Base-by-base conservation (phyloP, 768 basidiomycete species). In the Hemileccinum rubropunctum region DNA sequence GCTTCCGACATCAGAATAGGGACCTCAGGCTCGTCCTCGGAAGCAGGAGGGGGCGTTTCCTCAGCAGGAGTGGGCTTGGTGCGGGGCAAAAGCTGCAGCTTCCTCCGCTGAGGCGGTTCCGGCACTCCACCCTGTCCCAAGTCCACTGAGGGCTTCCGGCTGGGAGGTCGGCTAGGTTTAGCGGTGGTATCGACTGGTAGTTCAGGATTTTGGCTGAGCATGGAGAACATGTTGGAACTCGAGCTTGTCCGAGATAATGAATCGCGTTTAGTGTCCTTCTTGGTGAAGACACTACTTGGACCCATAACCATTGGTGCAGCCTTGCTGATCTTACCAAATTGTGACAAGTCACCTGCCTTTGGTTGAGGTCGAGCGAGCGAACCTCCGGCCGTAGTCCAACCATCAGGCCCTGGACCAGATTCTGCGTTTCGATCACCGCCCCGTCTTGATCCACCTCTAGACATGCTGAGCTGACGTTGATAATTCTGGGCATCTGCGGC, bases 391-490 rank as follows among this genome's bases (percentile, higher is more conserved):
- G 85, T 84, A 32, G 88, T 81, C 94, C 95, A 98, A n/a, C 91
- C 91, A 52, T 98, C 94, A 27, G 86, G 78, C 23, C 82, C 94
- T 26, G 86, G 78, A 23, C 82, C 83, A 47, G 77, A 72, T 48
- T 82, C 82, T 11, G 79, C 77, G 38, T 74, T 77, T 51, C 86
- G 79, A 8, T 89, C 81, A 15, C 81, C 83, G 34, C 94, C 95
- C 37, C 93, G 86, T 46, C 91, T 81, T 48, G 95, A 98, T 34
- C 92, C 91, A 34, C 88, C 86, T 34, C 95, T 86, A 21, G 92
- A 94, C 82, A 95, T 91, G 66, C 80, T 84, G 44, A 83, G 73
- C 41, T 79, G 80, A 3, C 84, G 79, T 27, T 80, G 76, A 56
- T 71, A 78, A 27, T 72, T 75, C 65, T 82, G 83, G 61, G 76